phyloP scores from a whole-genome alignment of 2,329 filamentous ascomycete species.

The Daldinia sp. region DNA sequence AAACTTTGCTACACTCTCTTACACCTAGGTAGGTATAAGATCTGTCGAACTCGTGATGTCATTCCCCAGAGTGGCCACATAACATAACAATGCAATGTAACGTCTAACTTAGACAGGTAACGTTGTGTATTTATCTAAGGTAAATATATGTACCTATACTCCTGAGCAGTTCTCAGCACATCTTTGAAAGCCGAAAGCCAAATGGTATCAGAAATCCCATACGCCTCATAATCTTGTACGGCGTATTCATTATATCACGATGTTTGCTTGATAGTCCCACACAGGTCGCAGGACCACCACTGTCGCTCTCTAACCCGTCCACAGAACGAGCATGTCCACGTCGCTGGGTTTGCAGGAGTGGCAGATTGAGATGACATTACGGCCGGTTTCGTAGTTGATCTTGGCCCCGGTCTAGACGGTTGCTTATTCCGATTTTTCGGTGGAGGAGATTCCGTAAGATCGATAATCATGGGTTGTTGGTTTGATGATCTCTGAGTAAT shows the following conservation, averaged over 20 bases:
- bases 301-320: slow-evolving; percentile 63
- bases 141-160: neutral
- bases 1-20: neutral
- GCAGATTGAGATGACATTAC: slow-evolving; percentile 33
- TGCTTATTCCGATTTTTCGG: slow-evolving; percentile 11
- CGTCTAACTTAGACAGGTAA: no score
- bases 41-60: slow-evolving; percentile 21
- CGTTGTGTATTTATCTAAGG: no score
- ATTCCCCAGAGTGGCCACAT: neutral
- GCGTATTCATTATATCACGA: slow-evolving; percentile 30
- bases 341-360: slow-evolving; percentile 45
- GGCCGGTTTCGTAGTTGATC: slow-evolving; percentile 21
- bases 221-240: neutral
- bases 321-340: slow-evolving; percentile 67
- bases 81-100: neutral
- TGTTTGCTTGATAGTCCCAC: slow-evolving; percentile 63
- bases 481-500: slow-evolving; percentile 40
- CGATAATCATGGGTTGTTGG: slow-evolving; percentile 43
- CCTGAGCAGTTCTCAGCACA: neutral
- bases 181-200: slow-evolving; percentile 9
- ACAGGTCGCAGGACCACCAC: slow-evolving; percentile 69
- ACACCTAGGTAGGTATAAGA: neutral
- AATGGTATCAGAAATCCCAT: slow-evolving; percentile 25
- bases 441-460: slow-evolving; percentile 42
- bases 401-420: slow-evolving; percentile 36